Base-by-base conservation (phyloP, 148 eudicot genomes). In the Arbutus unedo region DNA sequence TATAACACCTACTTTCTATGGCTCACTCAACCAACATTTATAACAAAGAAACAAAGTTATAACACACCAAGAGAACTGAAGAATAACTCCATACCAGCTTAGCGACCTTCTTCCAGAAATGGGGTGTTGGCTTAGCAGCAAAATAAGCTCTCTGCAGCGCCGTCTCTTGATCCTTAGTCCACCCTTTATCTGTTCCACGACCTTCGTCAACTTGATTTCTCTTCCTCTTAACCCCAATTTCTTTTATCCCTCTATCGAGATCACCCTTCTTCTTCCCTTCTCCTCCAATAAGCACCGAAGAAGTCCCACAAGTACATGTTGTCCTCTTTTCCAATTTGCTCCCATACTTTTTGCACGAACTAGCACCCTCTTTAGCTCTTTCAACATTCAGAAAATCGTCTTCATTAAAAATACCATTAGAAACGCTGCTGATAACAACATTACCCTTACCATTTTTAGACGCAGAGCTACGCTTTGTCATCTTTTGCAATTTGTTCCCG, bases 81-180 rank as follows among this genome's bases (percentile, higher is more conserved):
- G 70, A 76, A 62, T 38, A 51, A 59, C 41, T 50, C 31, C 43
- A 87, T 92, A 96, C 99, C 98, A 93, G 82, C 87, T 83, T 93
- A 71, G 97, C 83, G 82, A 96, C 99, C 75, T 82, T 93, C 89
- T 93, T 96, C 98, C 98, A 94, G 85, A 94, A 93, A 23, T 84
- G 87, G 50, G 99, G 97, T n/a, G 97, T 96, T 47, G 98, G 98
- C 84, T 91, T 94, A 16, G 93, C 93, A 50, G 90, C 84, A 66
- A 89, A 88, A 87, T 90, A 94, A 89, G 98, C 98, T 79, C 86
- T 90, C 81, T 91, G 92, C 87, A 96, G 82, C 4, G 95, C 94
- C 82, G 80, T 67, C 80, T 93, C 95, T 87, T 94, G 98, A 60
- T 92, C 94, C 79, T 89, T 80, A 23, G 92, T 92, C 99, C 99